Percentiles rank a stretch among this genome's conserved stretches.
phyloP scores from a whole-genome alignment of 129 eudicot genomes.

The Ambrosia trifida region DNA sequence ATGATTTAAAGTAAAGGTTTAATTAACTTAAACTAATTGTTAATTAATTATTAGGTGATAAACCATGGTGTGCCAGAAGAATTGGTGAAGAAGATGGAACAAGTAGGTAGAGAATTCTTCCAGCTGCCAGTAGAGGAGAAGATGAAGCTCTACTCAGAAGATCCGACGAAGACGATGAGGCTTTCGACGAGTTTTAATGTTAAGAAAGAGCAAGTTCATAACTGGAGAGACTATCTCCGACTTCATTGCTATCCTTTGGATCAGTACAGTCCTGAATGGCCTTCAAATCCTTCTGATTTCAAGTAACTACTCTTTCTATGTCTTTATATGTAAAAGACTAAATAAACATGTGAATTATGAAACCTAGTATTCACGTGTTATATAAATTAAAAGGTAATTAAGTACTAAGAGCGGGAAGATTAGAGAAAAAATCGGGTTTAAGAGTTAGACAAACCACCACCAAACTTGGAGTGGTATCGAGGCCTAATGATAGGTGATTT shows the following conservation, averaged over 20 bases:
- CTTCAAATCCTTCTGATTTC: slow-evolving; percentile 79
- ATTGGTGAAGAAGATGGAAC: slow-evolving; percentile 51
- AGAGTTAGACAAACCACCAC: too few species aligned
- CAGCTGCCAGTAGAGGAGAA: slow-evolving; percentile 78
- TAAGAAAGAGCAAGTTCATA: slow-evolving; percentile 70
- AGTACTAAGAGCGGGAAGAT: too few species aligned
- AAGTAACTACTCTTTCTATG: slow-evolving; percentile 39
- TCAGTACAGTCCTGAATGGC: slow-evolving; percentile 72
- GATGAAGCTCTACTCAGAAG: slow-evolving; percentile 78
- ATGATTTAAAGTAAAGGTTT: too few species aligned
- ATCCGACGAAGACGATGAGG: slow-evolving; percentile 74
- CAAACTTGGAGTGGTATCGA: too few species aligned
- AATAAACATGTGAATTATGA: too few species aligned
- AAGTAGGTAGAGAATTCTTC: slow-evolving; percentile 63
- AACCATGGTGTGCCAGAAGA: slow-evolving; percentile 77
- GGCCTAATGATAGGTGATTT: too few species aligned
- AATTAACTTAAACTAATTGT: background rate
- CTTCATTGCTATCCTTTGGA: slow-evolving; percentile 88
- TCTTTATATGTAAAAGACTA: background rate
- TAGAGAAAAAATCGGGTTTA: too few species aligned
- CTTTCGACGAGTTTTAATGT: slow-evolving; percentile 84
- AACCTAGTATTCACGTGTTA: too few species aligned
- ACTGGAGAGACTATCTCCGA: slow-evolving; percentile 92
- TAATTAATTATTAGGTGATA: slow-evolving; percentile 48
- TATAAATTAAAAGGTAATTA: too few species aligned